Evolutionary conservation across 2,329 filamentous ascomycete genomes (phyloP).

Genomic region (Colletotrichum ledebouriae): DNA sequence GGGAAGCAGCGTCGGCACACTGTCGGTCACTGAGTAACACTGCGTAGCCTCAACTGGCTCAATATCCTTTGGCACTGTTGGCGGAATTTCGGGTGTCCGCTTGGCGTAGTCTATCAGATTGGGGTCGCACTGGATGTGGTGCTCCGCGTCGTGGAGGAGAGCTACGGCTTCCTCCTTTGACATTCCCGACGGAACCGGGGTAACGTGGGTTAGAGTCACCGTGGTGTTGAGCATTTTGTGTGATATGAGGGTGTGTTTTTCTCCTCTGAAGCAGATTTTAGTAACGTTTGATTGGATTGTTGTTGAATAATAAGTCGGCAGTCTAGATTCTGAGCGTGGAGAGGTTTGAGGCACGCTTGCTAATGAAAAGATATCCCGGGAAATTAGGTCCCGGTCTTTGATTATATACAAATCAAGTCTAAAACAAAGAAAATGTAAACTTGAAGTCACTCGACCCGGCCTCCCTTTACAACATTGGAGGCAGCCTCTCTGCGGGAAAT

Average conservation of each 20-base stretch:
- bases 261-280: not conserved
- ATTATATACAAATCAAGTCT: not conserved
- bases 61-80: slow-evolving; percentile 49
- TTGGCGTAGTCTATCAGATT: slow-evolving; percentile 59
- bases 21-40: slow-evolving; percentile 63
- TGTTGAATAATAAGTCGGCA: no score
- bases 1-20: slow-evolving; percentile 65
- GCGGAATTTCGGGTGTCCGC: slow-evolving; percentile 46
- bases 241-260: not conserved
- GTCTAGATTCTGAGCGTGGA: no score
- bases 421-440: slow-evolving; percentile 20
- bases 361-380: not conserved
- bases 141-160: slow-evolving; percentile 64
- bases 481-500: slow-evolving; percentile 2
- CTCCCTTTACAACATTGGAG: slow-evolving; percentile 7
- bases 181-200: slow-evolving; percentile 56
- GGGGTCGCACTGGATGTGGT: slow-evolving; percentile 66
- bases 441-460: slow-evolving; percentile 5
- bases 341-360: not conserved
- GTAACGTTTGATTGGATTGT: no score
- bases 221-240: slow-evolving; percentile 59
- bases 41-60: slow-evolving; percentile 48
- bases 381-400: not conserved
- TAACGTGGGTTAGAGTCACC: slow-evolving; percentile 57
- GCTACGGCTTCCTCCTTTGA: slow-evolving; percentile 55